Conservation (phyloP, 371 early-diverging fungal species). For the Mortierella sp. region DNA sequence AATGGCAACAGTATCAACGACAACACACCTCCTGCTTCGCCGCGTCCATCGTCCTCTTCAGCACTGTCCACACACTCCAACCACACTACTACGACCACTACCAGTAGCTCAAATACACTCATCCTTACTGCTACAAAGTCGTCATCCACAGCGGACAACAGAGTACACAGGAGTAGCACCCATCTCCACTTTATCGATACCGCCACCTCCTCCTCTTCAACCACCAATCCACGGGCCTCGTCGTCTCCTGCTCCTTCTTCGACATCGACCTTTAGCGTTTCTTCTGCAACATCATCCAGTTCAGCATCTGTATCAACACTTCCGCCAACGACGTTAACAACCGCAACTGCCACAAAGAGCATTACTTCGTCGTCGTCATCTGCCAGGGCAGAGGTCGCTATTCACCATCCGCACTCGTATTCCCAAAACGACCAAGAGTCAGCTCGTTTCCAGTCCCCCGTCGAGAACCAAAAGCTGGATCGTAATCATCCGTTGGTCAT, state of each 20-base stretch:
- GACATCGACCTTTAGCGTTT: not conserved
- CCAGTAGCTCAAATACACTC: not conserved
- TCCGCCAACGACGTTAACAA: slow-evolving; percentile 12
- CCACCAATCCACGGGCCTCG: not conserved
- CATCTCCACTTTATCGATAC: slow-evolving; percentile 31
- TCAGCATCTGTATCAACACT: slow-evolving; percentile 2
- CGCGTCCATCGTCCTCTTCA: slow-evolving; percentile 26
- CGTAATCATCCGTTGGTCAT: slow-evolving; percentile 33
- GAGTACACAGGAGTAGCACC: slow-evolving; percentile 34
- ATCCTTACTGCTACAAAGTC: slow-evolving; percentile 9
- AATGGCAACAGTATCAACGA: not conserved
- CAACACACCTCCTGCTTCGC: slow-evolving; percentile 18
- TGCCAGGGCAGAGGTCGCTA: slow-evolving; percentile 29
- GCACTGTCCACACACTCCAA: slow-evolving; percentile 16
- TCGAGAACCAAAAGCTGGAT: slow-evolving; percentile 23
- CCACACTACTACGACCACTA: not conserved
- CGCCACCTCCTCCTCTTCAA: not conserved
- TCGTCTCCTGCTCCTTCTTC: slow-evolving; percentile 13
- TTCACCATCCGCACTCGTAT: slow-evolving; percentile 14
- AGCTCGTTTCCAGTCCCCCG: slow-evolving; percentile 13
- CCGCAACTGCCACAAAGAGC: not conserved
- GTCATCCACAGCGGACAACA: slow-evolving; percentile 18
- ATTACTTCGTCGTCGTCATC: not conserved
- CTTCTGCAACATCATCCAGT: not conserved
- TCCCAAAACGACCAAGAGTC: slow-evolving; percentile 5